Evolutionary conservation across 2,329 filamentous ascomycete species (phyloP), one percentile per base, ranked within the genome.

Genomic region (Neofusicoccum cordaticola): DNA sequence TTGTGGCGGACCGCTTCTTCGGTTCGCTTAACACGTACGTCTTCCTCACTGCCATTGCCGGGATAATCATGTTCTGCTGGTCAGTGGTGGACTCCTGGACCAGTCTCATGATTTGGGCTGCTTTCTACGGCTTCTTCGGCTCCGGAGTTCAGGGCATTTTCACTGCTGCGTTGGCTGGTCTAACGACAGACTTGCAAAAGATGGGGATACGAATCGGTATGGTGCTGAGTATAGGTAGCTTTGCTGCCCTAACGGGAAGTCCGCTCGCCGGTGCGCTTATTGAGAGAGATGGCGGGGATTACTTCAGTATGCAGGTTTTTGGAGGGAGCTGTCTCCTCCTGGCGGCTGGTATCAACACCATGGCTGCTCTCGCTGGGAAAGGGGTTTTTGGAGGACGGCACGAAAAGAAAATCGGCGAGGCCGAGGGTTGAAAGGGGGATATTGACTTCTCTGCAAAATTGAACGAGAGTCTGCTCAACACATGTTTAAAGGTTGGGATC

Each of bases 11-110:
- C 71, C 79, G 75, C 6, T 75, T 68, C 61, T 74, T 84, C 2
- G 86, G 87, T 0, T 80, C 84, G 0, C 76, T 87, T 53, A 88
- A 88, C 68, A 79, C 81, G 1, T 79, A 86, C 31, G 80, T 86
- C n/a, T 80, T 85, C 0, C 80, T 82, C 57, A 79, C 77, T 2
- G 71, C 82, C 11, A 65, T 80, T 3, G 77, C 83, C 2, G 79
- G 79, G 1, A 71, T 83, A 13, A 75, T 85, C 65, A 73, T 86
- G 39, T 87, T 82, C 68, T 80, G 79, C 61, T 90, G 88, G 87
- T 80, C 82, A 84, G 82, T 68, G 0, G 83, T 89, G 1, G 66
- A 72, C 8, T 73, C 71, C 2, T 63, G 70, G 17, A 22, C 52
- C 34, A 9, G 35, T 11, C 52, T 41, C 13, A 42, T 41, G 52